A percentile compares a stretch with the other conserved stretches of the same genome.
phyloP scores from a whole-genome alignment of 108 stramenopile species.

The Fistulifera pelliculosa region DNA sequence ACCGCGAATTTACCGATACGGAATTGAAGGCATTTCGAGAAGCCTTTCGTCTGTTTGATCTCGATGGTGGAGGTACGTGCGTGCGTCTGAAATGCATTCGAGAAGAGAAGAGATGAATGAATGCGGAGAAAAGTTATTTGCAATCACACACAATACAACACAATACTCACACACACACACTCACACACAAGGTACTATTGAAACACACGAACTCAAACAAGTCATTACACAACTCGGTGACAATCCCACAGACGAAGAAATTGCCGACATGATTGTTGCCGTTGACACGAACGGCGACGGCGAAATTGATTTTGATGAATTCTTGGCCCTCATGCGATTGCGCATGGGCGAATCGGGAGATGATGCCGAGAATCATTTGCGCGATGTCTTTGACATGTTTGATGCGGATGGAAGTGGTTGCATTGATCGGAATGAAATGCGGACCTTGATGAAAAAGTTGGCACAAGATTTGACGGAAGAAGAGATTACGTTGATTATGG shows the following conservation, averaged over 20 bases:
- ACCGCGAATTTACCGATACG: too few species aligned
- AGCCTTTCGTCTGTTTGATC: too few species aligned
- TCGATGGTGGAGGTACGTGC: too few species aligned
- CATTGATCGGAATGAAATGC: conserved; percentile 82
- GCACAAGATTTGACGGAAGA: conserved; percentile 78
- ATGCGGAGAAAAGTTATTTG: too few species aligned
- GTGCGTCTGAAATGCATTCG: too few species aligned
- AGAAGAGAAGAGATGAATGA: too few species aligned
- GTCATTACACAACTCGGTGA: conserved; percentile 78
- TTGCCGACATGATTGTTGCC: conserved; percentile 70
- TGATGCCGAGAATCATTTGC: conserved; percentile 76
- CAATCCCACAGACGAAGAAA: conserved; percentile 59
- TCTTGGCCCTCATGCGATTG: conserved; percentile 60
- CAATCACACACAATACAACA: too few species aligned
- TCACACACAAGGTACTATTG: conserved; percentile 63
- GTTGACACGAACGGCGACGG: conserved; percentile 81
- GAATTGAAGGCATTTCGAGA: too few species aligned
- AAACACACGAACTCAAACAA: conserved; percentile 59
- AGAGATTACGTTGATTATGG: conserved; percentile 89
- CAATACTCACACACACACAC: too few species aligned
- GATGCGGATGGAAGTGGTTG: conserved; percentile 89
- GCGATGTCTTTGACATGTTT: conserved; percentile 84
- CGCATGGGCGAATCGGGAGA: conserved; percentile 30
- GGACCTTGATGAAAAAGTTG: conserved; percentile 82
- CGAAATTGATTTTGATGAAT: conserved; percentile 85